A percentile compares a stretch with the other conserved stretches of the same genome.
These are phyloP conservation scores for Tuctoria greenei DNA, from an alignment of 176 grass and related monocot genomes.

Conservation along the genomic window DNA sequence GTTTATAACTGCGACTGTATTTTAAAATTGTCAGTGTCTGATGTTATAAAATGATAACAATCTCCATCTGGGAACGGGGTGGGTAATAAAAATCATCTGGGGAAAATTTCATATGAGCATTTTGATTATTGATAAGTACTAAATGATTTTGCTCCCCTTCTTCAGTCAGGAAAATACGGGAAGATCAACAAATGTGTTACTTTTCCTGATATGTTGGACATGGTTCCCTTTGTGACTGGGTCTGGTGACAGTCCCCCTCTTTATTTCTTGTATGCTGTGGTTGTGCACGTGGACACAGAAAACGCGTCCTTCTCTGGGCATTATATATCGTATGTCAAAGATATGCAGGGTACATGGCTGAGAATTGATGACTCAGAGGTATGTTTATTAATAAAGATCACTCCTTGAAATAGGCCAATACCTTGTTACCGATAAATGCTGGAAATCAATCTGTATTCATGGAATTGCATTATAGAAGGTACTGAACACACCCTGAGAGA, in stretches of 20 bases:
- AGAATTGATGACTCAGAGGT: conserved; percentile 98
- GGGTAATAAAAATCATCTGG: neutral
- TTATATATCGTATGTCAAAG: conserved; percentile 94
- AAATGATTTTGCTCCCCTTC: conserved; percentile 23
- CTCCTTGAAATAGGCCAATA: conserved; percentile 34
- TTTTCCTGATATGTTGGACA: conserved; percentile 97
- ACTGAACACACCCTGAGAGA: neutral
- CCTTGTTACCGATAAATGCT: neutral
- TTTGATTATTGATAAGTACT: conserved; percentile 19
- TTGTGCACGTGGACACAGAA: conserved; percentile 92
- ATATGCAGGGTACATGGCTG: conserved; percentile 97
- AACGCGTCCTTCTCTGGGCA: conserved; percentile 98
- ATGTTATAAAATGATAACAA: neutral
- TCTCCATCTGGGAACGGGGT: neutral
- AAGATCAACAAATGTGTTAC: conserved; percentile 99
- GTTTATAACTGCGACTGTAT: neutral
- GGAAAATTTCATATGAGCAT: neutral
- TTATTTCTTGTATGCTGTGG: conserved; percentile 89
- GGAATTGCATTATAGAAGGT: conserved; percentile 13
- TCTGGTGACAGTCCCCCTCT: conserved; percentile 88
- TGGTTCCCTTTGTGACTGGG: conserved; percentile 95
- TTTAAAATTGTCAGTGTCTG: neutral
- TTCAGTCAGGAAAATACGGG: conserved; percentile 92
- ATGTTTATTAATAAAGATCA: conserved; percentile 21
- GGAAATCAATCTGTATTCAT: conserved; percentile 2